Percentiles rank a stretch among this genome's conserved stretches.
phyloP scores from a whole-genome alignment of 129 eudicot species.

The Ambrosia trifida region DNA sequence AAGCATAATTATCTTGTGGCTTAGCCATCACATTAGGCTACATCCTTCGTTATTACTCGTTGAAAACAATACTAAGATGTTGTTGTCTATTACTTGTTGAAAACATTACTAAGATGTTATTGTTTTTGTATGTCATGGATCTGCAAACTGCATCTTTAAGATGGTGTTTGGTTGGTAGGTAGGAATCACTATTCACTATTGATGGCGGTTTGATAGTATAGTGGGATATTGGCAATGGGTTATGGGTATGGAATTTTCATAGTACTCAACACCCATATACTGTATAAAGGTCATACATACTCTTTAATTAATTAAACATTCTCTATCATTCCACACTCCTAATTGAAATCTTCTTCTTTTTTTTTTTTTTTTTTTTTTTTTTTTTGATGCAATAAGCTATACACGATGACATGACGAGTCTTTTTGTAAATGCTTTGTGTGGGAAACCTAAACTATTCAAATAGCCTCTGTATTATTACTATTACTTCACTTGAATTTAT shows the following conservation, averaged over 20 bases:
- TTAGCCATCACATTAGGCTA: neutral
- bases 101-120: neutral
- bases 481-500: slow-evolving; percentile 6
- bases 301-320: neutral
- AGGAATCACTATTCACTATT: neutral
- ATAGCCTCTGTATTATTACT: slow-evolving; percentile 1
- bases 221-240: neutral
- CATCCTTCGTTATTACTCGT: neutral
- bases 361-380: neutral
- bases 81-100: neutral
- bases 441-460: slow-evolving; percentile 2
- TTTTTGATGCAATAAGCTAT: neutral
- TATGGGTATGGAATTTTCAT: neutral
- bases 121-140: neutral
- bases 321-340: neutral
- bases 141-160: neutral
- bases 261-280: neutral
- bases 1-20: neutral
- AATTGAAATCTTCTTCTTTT: neutral
- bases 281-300: neutral
- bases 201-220: slow-evolving; percentile 10
- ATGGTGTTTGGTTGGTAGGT: slow-evolving; percentile 5
- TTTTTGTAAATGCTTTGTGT: slow-evolving; percentile 1
- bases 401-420: neutral
- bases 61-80: no score